Conservation (phyloP, 768 basidiomycete genomes). For the Russula sp. region DNA sequence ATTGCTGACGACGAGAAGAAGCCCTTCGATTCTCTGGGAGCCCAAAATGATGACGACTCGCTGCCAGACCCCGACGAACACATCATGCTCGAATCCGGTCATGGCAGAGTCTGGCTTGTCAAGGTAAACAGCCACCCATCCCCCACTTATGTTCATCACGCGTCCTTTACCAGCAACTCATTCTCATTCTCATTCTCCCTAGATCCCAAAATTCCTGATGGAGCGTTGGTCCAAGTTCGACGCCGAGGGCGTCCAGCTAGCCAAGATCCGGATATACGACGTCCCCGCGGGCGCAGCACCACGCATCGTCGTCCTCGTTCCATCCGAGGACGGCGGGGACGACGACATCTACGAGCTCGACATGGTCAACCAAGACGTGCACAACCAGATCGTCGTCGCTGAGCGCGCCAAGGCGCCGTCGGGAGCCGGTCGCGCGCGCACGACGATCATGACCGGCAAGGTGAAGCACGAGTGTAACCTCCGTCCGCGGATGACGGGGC, state of each 20-base stretch:
- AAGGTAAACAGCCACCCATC: constrained; percentile 47
- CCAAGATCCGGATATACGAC: constrained; percentile 76
- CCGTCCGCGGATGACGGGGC: constrained; percentile 57
- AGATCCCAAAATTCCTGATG: constrained; percentile 85
- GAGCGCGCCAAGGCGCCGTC: constrained; percentile 66
- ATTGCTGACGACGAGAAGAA: constrained; percentile 60
- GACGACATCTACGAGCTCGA: constrained; percentile 77
- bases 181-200: neutral
- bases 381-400: constrained; percentile 81
- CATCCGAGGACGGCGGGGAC: constrained; percentile 41
- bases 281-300: constrained; percentile 34
- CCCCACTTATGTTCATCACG: neutral
- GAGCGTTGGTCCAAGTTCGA: constrained; percentile 77
- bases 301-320: constrained; percentile 60
- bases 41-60: constrained; percentile 46
- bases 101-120: constrained; percentile 77
- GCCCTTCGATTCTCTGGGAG: constrained; percentile 50
- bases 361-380: constrained; percentile 77
- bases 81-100: constrained; percentile 68
- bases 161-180: too few species aligned
- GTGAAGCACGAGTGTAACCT: constrained; percentile 78
- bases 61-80: constrained; percentile 78
- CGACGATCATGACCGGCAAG: constrained; percentile 70
- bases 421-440: constrained; percentile 50
- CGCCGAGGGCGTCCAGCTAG: constrained; percentile 71